Evolutionary conservation across 352 stramenopile genomes (phyloP).

Genomic region (Aphanomyces euteiches): DNA sequence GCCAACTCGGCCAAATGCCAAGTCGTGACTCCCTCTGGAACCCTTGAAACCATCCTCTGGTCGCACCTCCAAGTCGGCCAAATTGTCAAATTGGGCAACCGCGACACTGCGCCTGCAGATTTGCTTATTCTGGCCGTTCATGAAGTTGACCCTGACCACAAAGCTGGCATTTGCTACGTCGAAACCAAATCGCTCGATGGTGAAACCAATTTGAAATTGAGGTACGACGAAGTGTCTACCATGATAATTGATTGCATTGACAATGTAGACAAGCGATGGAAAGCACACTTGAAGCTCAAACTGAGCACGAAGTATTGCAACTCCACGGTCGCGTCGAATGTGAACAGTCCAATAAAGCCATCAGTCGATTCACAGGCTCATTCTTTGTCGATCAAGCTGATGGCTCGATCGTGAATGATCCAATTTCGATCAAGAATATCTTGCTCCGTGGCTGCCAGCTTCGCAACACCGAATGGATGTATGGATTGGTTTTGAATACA

Average conservation of each 20-base stretch:
- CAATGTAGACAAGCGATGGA: slow-evolving; percentile 48
- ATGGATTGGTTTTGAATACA: slow-evolving; percentile 87
- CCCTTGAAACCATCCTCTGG: slow-evolving; percentile 62
- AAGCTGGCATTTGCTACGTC: slow-evolving; percentile 79
- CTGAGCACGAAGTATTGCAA: slow-evolving; percentile 37
- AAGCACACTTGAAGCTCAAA: slow-evolving; percentile 47
- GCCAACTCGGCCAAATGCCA: slow-evolving; percentile 74
- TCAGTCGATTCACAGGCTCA: slow-evolving; percentile 72
- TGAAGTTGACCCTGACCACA: slow-evolving; percentile 57
- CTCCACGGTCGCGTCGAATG: slow-evolving; percentile 56
- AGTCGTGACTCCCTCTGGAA: slow-evolving; percentile 49
- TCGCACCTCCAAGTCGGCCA: slow-evolving; percentile 70
- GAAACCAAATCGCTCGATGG: slow-evolving; percentile 86
- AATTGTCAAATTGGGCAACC: slow-evolving; percentile 75
- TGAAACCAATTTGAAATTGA: slow-evolving; percentile 88
- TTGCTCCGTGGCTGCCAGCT: slow-evolving; percentile 82
- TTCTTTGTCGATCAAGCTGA: slow-evolving; percentile 41
- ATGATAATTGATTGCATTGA: background rate
- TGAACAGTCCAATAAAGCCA: slow-evolving; percentile 76
- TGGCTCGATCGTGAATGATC: slow-evolving; percentile 42
- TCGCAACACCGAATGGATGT: slow-evolving; percentile 87
- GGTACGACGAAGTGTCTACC: slow-evolving; percentile 29
- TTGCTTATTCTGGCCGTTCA: slow-evolving; percentile 75
- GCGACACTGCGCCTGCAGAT: slow-evolving; percentile 77
- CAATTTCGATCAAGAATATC: slow-evolving; percentile 82